Conservation (phyloP, 176 grass and related monocot genomes). For the Juncus inflexus region DNA sequence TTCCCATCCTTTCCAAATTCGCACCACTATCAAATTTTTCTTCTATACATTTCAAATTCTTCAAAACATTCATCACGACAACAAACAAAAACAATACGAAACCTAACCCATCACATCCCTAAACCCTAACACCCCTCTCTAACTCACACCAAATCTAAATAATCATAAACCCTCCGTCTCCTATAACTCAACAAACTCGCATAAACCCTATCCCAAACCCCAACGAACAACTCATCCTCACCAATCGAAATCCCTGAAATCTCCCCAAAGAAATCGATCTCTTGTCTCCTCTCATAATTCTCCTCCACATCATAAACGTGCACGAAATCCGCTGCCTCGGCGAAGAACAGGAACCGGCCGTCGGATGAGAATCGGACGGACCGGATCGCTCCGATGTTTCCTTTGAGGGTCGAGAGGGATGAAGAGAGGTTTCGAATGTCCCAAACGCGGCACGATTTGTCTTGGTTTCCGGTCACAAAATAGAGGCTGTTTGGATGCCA, state of each 20-base stretch:
- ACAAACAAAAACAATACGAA: conserved; percentile 11
- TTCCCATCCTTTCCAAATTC: not conserved
- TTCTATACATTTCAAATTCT: conserved; percentile 14
- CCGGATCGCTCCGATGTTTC: conserved; percentile 75
- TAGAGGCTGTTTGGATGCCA: conserved; percentile 58
- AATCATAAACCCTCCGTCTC: conserved; percentile 27
- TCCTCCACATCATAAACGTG: conserved; percentile 40
- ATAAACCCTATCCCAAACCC: conserved; percentile 74
- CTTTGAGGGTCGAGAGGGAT: conserved; percentile 55
- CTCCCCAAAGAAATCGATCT: conserved; percentile 90
- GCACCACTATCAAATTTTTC: not conserved
- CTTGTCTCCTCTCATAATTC: conserved; percentile 60
- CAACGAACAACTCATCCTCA: conserved; percentile 54
- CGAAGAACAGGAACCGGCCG: conserved; percentile 60
- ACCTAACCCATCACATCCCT: not conserved
- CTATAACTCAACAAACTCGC: conserved; percentile 73
- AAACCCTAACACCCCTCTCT: conserved; percentile 7
- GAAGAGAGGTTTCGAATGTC: conserved; percentile 66
- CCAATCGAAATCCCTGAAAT: conserved; percentile 77
- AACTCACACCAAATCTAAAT: conserved; percentile 43
- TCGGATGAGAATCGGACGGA: conserved; percentile 79
- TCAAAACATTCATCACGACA: not conserved
- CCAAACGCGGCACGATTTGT: conserved; percentile 86
- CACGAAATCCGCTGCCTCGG: conserved; percentile 81
- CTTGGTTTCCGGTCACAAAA: conserved; percentile 87